Percentiles rank a stretch among this genome's conserved stretches.
Conservation (phyloP, 495 filamentous ascomycete genomes). For the Xylona heveae region DNA sequence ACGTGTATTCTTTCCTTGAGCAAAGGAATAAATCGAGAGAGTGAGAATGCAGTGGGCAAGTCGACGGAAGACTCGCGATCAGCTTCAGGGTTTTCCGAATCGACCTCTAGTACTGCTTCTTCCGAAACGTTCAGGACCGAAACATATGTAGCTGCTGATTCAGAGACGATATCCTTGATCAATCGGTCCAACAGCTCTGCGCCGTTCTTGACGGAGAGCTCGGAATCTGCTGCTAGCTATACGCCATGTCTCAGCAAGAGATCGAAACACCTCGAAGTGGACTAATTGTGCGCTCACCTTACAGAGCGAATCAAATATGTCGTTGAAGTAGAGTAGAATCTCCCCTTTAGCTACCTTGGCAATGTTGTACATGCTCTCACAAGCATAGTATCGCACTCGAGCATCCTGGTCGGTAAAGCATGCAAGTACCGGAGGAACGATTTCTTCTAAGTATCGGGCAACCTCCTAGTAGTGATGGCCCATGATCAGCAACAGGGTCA, state of each 20-base stretch:
- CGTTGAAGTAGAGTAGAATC: constrained; percentile 87
- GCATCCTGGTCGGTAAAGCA: constrained; percentile 99
- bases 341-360: constrained; percentile 98
- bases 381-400: constrained; percentile 93
- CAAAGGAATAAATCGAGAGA: constrained; percentile 78
- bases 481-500: constrained; percentile 10
- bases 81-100: constrained; percentile 23
- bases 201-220: constrained; percentile 95
- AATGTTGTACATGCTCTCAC: constrained; percentile 99
- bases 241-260: constrained; percentile 1
- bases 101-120: constrained; percentile 21
- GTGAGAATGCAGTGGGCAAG: constrained; percentile 75
- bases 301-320: constrained; percentile 91
- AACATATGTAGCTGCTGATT: constrained; percentile 88
- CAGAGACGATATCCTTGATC: constrained; percentile 94
- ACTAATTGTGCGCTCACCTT: constrained; percentile 37
- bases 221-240: constrained; percentile 85
- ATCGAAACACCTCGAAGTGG: background rate
- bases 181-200: constrained; percentile 90
- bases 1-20: constrained; percentile 85
- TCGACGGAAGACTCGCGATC: constrained; percentile 28
- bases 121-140: constrained; percentile 49
- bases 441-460: constrained; percentile 71
- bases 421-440: constrained; percentile 93
- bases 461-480: constrained; percentile 33